Evolutionary conservation across 2,329 filamentous ascomycete species (phyloP), one percentile per base, ranked within the genome.

Genomic region (Trichoderma semiorbis): DNA sequence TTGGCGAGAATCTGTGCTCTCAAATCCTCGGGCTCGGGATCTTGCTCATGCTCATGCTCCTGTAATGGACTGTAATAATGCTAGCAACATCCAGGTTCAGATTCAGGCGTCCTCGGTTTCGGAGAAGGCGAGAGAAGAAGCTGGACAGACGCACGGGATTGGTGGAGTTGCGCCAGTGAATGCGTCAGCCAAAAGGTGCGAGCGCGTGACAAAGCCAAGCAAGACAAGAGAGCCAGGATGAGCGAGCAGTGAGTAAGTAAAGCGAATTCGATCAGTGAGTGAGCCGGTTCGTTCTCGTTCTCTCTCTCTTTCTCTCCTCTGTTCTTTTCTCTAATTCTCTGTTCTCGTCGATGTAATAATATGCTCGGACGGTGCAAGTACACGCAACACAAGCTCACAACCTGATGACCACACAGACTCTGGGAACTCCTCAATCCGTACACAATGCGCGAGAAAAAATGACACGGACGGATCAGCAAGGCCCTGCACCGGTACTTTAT

Each of bases 111-210:
- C 67, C 47, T 72, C 70, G 72, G 70, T 65, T 61, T 74, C 74
- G 74, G 74, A 47, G 71, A 74, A 74, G 74, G 72, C 74, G 74
- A 75, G 8, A 71, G 73, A 75, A 72, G 66, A 34, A 30, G 47
- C 58, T 73, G 30, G 69, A 43, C 36, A 7, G 69, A 43, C 36
- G 30, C 57, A 63, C 28, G 43, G 39, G 72, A 74, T 72, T 73
- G 74, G 73, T 71, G 36, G 62, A 21, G 39, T 47, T 47, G 43
- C 26, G 50, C 60, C 36, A 68, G 65, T 61, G 70, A 72, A 63
- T 69, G 70, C 47, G 70, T 72, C 65, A 67, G 70, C 58, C 65
- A 72, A 50, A 47, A 21, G 64, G 34, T 68, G 58, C 63, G 55
- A 61, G 63, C 64, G 70, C 63, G 63, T 72, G 70, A 72, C 64